Evolutionary conservation across 2,329 filamentous ascomycete species (phyloP), one percentile per base, ranked within the genome.

Genomic region (Zalaria obscura): DNA sequence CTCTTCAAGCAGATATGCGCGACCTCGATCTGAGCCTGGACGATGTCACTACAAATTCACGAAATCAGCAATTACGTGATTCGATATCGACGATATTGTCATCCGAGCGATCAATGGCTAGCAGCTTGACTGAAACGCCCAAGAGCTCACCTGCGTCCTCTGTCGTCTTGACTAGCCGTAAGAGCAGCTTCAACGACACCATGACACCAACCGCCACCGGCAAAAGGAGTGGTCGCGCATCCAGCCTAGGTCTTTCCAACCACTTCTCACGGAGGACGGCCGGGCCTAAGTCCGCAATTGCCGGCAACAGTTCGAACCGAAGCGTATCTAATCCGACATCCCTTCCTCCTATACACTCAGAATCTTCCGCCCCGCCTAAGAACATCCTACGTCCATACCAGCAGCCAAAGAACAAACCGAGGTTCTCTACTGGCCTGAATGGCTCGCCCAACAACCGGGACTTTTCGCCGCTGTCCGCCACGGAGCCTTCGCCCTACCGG

Each of bases 31-130:
- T 70, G 5, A 65, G 75, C 10, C 58, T 96, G 28, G 84, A 91
- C 43, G 85, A 93, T 40, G 67, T 88, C 2, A 65, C 64, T 36
- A 60, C 69, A 35, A 61, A 57, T 39, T 64, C 44, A 73, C 47
- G 72, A 48, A 78, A 75, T 40, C 83, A 87, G 55, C 83, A 89
- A 51, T 69, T 95, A 38, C 76, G 89, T 37, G 89, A 96, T 59
- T 95, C 89, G 0, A 81, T 96, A 43, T 95, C 88, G 0, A 95
- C 84, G 51, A 85, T 95, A 60, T 69, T 93, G 3, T 93, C 85
- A 2, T 83, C 83, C 50, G 86, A 93, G 55, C 73, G 76, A 40
- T 87, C 83, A 2, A 74, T 79, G 2, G 64, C 75, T 6, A 78
- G 72, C 47, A 89, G 83, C 52, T 73, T 75, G 37, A 63, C 78